phyloP scores from a whole-genome alignment of 306 rosid genomes.

The Datisca glomerata region DNA sequence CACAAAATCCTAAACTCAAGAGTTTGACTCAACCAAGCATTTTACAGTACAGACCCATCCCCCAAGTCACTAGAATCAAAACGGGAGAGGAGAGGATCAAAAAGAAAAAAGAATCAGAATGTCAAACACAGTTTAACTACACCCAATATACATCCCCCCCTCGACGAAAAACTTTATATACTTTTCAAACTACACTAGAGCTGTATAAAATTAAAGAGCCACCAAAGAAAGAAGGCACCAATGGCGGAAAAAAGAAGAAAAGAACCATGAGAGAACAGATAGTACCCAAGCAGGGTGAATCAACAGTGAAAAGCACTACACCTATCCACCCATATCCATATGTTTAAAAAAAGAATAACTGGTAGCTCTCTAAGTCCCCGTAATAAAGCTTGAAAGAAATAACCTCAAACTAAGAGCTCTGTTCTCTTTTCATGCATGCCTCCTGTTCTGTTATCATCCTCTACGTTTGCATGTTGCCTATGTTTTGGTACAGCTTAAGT shows the following conservation, averaged over 20 bases:
- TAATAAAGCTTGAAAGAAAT: too few relatives aligned
- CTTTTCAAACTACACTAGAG: background rate
- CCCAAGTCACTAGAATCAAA: background rate
- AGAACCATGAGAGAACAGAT: too few relatives aligned
- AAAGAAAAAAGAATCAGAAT: background rate
- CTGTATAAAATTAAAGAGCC: background rate
- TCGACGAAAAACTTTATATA: background rate
- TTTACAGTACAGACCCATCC: background rate
- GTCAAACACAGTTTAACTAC: background rate
- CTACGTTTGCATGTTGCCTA: slow-evolving; percentile 8
- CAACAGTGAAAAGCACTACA: background rate
- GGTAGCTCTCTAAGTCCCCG: too few relatives aligned
- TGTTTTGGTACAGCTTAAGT: slow-evolving; percentile 11
- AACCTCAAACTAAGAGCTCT: slow-evolving; percentile 9
- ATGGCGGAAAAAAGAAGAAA: slow-evolving; percentile 1
- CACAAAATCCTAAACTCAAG: background rate
- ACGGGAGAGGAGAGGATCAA: background rate
- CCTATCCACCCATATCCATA: too few relatives aligned
- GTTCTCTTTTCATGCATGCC: slow-evolving; percentile 12
- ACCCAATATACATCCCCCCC: background rate
- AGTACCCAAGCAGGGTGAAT: background rate
- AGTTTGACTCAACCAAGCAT: background rate
- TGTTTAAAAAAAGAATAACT: too few relatives aligned
- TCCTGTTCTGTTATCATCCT: slow-evolving; percentile 9
- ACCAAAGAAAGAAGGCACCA: background rate